A percentile compares a stretch with the other conserved stretches of the same genome.
Conservation (phyloP, 345 rosid species). For the Litchi chinensis region DNA sequence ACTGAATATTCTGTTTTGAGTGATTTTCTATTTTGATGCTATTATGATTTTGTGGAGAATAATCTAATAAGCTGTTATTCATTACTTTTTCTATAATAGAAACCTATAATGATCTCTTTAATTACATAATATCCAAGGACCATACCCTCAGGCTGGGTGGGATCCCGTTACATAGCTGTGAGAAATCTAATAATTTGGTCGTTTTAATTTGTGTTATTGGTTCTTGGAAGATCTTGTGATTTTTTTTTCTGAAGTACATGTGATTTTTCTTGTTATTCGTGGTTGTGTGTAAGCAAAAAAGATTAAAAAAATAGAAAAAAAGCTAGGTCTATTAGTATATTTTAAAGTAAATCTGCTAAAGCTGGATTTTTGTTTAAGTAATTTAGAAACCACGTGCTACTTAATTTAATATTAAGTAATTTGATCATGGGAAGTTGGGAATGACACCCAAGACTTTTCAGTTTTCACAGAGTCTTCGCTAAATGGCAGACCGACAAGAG, state of each 20-base stretch:
- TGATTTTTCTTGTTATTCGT: background rate
- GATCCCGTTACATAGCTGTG: background rate
- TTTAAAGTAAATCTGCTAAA: background rate
- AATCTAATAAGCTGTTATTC: background rate
- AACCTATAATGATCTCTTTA: background rate
- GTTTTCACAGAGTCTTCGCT: background rate
- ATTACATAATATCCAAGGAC: background rate
- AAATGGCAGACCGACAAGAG: background rate
- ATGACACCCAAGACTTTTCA: background rate
- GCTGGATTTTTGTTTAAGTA: background rate
- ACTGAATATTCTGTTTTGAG: constrained; percentile 6
- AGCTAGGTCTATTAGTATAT: constrained; percentile 5
- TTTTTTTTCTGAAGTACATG: background rate
- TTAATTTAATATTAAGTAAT: background rate
- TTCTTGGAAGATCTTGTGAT: constrained; percentile 1
- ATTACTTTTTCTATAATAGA: background rate
- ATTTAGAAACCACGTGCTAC: background rate
- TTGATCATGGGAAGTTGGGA: background rate
- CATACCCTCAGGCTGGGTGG: background rate
- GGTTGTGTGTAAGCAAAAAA: too few relatives aligned
- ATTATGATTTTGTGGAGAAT: background rate
- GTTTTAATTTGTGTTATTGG: background rate
- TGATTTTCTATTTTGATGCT: constrained; percentile 12
- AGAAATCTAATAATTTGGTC: too few relatives aligned
- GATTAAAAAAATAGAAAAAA: background rate